Conservation (phyloP, 768 basidiomycete species). For the Cytidiella melzeri region DNA sequence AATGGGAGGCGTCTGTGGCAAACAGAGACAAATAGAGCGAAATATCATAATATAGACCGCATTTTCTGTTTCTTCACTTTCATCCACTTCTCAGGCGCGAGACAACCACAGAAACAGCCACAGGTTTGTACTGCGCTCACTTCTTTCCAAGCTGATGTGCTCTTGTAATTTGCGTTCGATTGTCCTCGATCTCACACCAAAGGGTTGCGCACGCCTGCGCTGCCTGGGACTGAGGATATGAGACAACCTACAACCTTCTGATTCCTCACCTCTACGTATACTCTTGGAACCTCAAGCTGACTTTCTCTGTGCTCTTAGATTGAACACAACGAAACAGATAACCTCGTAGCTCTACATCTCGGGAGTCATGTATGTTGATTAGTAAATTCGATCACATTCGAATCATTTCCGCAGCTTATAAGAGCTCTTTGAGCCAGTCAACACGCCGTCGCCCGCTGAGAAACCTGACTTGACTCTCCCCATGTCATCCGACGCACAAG, state of each 20-base stretch:
- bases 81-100: no score
- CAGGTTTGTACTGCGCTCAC: constrained; percentile 20
- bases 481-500: constrained; percentile 6
- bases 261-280: constrained; percentile 18
- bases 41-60: not conserved
- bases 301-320: not conserved
- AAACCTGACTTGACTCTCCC: not conserved
- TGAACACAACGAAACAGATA: not conserved
- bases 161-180: constrained; percentile 91
- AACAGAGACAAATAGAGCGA: constrained; percentile 3
- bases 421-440: constrained; percentile 14
- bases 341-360: not conserved
- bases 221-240: constrained; percentile 63
- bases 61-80: not conserved
- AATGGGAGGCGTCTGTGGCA: no score
- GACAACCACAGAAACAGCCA: not conserved
- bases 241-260: constrained; percentile 57
- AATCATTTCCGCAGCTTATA: constrained; percentile 1
- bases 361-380: constrained; percentile 11
- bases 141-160: constrained; percentile 42
- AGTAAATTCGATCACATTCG: constrained; percentile 12
- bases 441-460: not conserved
- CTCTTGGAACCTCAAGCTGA: not conserved
- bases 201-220: constrained; percentile 70
- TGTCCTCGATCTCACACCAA: constrained; percentile 50